phyloP scores from a whole-genome alignment of 345 rosid genomes.

The Moricandia moricandioides region DNA sequence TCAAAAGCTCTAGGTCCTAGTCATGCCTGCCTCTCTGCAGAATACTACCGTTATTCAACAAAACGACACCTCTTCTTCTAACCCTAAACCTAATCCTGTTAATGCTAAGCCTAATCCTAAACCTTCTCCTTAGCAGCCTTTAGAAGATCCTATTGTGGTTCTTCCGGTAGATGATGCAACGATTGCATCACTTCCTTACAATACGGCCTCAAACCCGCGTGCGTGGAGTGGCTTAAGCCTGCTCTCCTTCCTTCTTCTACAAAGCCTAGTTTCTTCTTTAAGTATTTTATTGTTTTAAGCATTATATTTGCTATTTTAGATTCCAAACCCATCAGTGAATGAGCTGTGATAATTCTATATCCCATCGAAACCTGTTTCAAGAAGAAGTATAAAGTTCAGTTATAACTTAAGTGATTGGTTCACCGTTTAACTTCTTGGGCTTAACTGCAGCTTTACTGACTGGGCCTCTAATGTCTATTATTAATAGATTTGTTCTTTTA shows the following conservation, averaged over 20 bases:
- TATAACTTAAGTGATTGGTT: background rate
- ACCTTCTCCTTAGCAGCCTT: background rate
- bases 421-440: no score
- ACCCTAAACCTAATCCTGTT: background rate
- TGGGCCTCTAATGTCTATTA: no score
- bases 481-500: no score
- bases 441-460: no score
- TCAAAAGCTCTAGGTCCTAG: slow-evolving; percentile 27
- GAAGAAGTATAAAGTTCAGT: background rate
- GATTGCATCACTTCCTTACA: slow-evolving; percentile 18
- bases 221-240: slow-evolving; percentile 12
- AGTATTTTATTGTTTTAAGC: background rate
- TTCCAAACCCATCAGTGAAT: slow-evolving; percentile 87
- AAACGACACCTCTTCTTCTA: background rate
- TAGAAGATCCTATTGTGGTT: slow-evolving; percentile 21
- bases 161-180: slow-evolving; percentile 20
- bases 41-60: background rate
- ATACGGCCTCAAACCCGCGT: background rate
- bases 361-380: slow-evolving; percentile 86
- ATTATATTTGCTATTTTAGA: background rate
- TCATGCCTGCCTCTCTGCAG: background rate
- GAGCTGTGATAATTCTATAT: slow-evolving; percentile 70
- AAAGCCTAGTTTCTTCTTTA: background rate
- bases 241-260: slow-evolving; percentile 9
- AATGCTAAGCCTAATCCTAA: background rate